Evolutionary conservation across 2,329 filamentous ascomycete species (phyloP).

Genomic region (Pseudogymnoascus sp.): DNA sequence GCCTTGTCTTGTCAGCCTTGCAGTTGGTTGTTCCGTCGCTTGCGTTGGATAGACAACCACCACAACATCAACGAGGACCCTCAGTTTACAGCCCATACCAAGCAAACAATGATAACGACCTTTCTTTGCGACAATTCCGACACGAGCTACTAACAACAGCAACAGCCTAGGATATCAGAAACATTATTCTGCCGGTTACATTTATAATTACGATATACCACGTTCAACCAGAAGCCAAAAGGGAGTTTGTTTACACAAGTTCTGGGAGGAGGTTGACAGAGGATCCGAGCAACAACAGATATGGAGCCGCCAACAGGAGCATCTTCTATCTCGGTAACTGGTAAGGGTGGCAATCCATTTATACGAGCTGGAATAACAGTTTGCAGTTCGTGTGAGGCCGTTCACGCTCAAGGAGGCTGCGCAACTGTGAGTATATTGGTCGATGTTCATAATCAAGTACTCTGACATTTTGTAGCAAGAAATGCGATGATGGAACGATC

Average conservation of each 20-base stretch:
- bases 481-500: conserved; percentile 71
- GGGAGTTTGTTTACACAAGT: not conserved
- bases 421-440: conserved; percentile 53
- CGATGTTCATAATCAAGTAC: not conserved
- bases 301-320: conserved; percentile 18
- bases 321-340: conserved; percentile 29
- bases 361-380: conserved; percentile 14
- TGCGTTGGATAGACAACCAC: conserved; percentile 6
- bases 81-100: conserved; percentile 6
- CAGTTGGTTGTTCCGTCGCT: not conserved
- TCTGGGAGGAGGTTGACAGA: conserved; percentile 5
- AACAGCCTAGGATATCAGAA: not conserved
- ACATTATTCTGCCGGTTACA: not conserved
- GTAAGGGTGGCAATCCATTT: conserved; percentile 15
- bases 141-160: conserved; percentile 5
- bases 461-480: conserved; percentile 29
- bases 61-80: conserved; percentile 6
- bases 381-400: conserved; percentile 56
- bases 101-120: conserved; percentile 6
- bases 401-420: conserved; percentile 89
- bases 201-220: conserved; percentile 1
- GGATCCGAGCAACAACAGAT: conserved; percentile 4
- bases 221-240: not conserved
- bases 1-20: not conserved
- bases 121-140: conserved; percentile 6